Conservation (phyloP, 1,139 yeast genomes). For the Pichia sp. region DNA sequence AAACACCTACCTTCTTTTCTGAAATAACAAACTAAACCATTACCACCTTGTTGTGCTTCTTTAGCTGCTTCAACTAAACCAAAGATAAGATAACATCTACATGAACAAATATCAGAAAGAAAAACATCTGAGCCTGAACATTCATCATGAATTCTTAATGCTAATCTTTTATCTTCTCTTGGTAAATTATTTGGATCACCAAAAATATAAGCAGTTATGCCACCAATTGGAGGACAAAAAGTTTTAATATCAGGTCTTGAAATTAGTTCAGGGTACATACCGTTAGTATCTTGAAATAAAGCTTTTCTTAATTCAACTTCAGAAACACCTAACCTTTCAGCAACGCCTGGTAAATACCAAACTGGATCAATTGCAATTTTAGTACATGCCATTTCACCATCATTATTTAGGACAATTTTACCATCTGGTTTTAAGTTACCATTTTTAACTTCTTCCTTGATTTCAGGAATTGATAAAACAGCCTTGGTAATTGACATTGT, state of each 20-base stretch:
- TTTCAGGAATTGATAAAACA: constrained; percentile 49
- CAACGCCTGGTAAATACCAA: constrained; percentile 61
- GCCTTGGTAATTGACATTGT: constrained; percentile 60
- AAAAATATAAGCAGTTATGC: constrained; percentile 53
- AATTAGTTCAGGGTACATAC: constrained; percentile 57
- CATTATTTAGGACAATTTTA: constrained; percentile 44
- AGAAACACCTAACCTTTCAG: constrained; percentile 48
- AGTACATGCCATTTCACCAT: constrained; percentile 54
- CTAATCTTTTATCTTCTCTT: constrained; percentile 41
- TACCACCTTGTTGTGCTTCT: constrained; percentile 57
- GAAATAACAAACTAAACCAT: constrained; percentile 53
- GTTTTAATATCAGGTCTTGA: constrained; percentile 58
- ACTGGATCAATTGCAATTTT: constrained; percentile 62
- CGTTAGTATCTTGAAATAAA: constrained; percentile 56
- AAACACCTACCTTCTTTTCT: constrained; percentile 61
- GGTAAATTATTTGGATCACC: constrained; percentile 50
- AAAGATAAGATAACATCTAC: constrained; percentile 55
- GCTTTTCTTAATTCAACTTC: constrained; percentile 51
- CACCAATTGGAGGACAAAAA: constrained; percentile 59
- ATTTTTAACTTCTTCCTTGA: constrained; percentile 44
- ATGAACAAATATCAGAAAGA: constrained; percentile 58
- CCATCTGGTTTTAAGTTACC: constrained; percentile 53
- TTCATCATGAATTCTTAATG: constrained; percentile 57
- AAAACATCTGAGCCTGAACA: constrained; percentile 64
- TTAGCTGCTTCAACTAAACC: constrained; percentile 59